Evolutionary conservation across 768 basidiomycete genomes (phyloP).

Genomic region (Termitomyces sp.): DNA sequence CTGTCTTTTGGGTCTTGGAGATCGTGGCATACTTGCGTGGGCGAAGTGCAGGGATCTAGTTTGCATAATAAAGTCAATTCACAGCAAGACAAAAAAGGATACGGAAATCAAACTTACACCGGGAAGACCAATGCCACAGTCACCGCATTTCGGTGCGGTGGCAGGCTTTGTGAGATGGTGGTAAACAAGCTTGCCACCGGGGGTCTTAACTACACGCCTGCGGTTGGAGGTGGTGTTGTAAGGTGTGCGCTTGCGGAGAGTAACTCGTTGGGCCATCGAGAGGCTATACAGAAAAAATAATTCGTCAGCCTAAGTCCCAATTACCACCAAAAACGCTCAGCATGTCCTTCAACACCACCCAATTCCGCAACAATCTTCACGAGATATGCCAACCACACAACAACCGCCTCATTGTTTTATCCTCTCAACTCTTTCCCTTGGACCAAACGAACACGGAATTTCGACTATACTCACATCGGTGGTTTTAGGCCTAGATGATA

Average conservation of each 20-base stretch:
- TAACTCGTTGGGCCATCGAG: conserved; percentile 96
- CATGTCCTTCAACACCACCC: not conserved
- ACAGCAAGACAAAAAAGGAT: not conserved
- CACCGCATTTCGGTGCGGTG: conserved; percentile 94
- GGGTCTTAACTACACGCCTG: conserved; percentile 94
- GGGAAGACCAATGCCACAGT: conserved; percentile 90
- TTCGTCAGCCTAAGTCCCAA: conserved; percentile 1
- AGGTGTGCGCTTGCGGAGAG: conserved; percentile 95
- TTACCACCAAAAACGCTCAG: not conserved
- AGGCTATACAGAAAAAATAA: conserved; percentile 14
- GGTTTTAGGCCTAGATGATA: conserved; percentile 7
- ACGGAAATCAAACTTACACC: conserved; percentile 58
- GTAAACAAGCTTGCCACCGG: conserved; percentile 96
- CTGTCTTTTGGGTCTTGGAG: conserved; percentile 97
- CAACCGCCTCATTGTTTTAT: not conserved
- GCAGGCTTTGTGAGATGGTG: conserved; percentile 96
- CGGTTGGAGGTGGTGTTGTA: conserved; percentile 99
- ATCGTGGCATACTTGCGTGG: conserved; percentile 94
- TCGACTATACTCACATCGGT: conserved; percentile 28
- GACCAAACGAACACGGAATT: not conserved
- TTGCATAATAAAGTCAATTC: not conserved
- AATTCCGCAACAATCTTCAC: not conserved
- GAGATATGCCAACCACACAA: not conserved
- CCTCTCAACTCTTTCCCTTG: not conserved
- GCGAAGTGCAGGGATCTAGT: conserved; percentile 88